Evolutionary conservation across 2,329 filamentous ascomycete species (phyloP).

Genomic region (Incumbomyces lentus): DNA sequence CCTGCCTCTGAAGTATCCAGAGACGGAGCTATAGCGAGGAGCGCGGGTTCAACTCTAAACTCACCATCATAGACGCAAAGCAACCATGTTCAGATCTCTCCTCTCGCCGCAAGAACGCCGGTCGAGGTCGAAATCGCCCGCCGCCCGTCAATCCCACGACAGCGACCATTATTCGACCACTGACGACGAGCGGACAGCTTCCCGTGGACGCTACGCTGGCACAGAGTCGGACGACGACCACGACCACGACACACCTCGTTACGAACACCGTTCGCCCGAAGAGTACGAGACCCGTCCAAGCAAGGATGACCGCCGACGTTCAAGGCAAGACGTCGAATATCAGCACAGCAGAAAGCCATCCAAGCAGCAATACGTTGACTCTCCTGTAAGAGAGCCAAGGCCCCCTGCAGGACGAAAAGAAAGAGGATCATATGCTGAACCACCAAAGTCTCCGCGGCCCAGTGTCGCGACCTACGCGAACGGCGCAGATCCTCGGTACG

Average conservation of each 20-base stretch:
- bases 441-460: background rate
- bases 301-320: conserved; percentile 4
- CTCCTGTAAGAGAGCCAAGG: background rate
- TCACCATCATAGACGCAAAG: too few species aligned
- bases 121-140: conserved; percentile 5
- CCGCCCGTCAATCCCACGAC: background rate
- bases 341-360: background rate
- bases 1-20: too few species aligned
- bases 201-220: background rate
- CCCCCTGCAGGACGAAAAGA: background rate
- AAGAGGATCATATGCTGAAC: background rate
- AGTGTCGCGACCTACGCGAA: background rate
- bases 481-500: background rate
- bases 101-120: background rate
- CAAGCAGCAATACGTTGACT: conserved; percentile 1
- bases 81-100: background rate
- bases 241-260: background rate
- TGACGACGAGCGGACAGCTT: conserved; percentile 1
- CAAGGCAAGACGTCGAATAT: background rate
- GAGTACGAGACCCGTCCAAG: background rate
- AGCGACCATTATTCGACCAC: background rate
- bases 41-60: too few species aligned
- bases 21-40: too few species aligned
- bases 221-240: conserved; percentile 2
- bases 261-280: background rate